Conservation (phyloP, 176 grass and related monocot genomes). For the Cocos nucifera region DNA sequence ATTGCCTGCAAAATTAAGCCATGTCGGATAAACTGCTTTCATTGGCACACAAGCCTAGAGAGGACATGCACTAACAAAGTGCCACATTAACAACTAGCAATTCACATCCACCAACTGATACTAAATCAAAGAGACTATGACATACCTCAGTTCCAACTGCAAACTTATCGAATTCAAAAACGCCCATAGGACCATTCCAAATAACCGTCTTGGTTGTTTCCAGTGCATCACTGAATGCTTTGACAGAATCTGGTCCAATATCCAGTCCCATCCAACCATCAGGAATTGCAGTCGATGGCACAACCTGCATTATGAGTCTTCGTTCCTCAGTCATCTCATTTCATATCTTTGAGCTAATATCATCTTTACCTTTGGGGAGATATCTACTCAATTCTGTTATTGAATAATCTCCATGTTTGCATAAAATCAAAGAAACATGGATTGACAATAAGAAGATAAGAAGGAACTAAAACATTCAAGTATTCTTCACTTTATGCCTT, state of each 20-base stretch:
- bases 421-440: no score
- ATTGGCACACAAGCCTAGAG: not conserved
- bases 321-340: no score
- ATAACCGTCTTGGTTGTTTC: slow-evolving; percentile 59
- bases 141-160: slow-evolving; percentile 57
- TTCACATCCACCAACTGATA: not conserved
- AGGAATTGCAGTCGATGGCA: slow-evolving; percentile 52
- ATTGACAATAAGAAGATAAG: no score
- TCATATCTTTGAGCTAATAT: no score
- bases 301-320: slow-evolving; percentile 24
- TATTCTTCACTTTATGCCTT: no score
- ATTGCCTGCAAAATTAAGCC: slow-evolving; percentile 33
- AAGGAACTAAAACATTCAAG: no score
- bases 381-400: no score
- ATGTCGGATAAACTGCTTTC: slow-evolving; percentile 9
- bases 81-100: no score
- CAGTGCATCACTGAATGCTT: slow-evolving; percentile 42
- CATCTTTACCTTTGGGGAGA: no score
- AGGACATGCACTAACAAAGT: no score
- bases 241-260: slow-evolving; percentile 50
- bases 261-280: slow-evolving; percentile 85
- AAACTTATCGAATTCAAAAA: slow-evolving; percentile 71
- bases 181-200: slow-evolving; percentile 75
- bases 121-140: not conserved
- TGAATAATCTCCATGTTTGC: no score